Evolutionary conservation across 2,329 filamentous ascomycete genomes (phyloP).

Genomic region (Amauroascus verrucosus): DNA sequence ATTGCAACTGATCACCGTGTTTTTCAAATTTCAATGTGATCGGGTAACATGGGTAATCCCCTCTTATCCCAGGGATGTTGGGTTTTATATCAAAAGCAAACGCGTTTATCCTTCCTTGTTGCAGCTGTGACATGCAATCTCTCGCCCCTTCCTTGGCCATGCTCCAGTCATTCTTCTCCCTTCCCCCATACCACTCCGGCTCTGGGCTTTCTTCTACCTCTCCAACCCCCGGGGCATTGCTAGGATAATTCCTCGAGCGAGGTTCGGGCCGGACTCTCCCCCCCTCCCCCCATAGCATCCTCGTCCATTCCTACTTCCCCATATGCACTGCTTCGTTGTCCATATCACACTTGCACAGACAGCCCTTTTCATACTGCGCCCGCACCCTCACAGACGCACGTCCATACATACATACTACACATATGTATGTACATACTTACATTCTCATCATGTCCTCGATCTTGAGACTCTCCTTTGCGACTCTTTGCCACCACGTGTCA

Average conservation of each 20-base stretch:
- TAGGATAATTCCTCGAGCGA: not conserved
- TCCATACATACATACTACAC: not conserved
- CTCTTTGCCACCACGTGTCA: slow-evolving; percentile 5
- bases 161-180: not conserved
- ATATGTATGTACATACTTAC: too few relatives aligned
- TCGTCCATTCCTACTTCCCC: not conserved
- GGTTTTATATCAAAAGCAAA: not conserved
- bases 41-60: not conserved
- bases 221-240: not conserved
- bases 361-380: not conserved
- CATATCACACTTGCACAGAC: slow-evolving; percentile 4
- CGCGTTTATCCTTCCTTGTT: not conserved
- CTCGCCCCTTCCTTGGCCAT: not conserved
- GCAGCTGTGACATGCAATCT: slow-evolving; percentile 1
- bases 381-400: not conserved
- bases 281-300: not conserved
- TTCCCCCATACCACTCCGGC: not conserved
- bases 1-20: not conserved
- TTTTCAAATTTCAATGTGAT: not conserved
- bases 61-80: not conserved
- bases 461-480: not conserved
- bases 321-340: slow-evolving; percentile 12
- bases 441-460: not conserved
- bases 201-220: not conserved
- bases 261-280: not conserved